Percentiles rank a stretch among this genome's conserved stretches.
Conservation (phyloP, 2,329 filamentous ascomycete genomes). For the Pestalotiopsis sp. region DNA sequence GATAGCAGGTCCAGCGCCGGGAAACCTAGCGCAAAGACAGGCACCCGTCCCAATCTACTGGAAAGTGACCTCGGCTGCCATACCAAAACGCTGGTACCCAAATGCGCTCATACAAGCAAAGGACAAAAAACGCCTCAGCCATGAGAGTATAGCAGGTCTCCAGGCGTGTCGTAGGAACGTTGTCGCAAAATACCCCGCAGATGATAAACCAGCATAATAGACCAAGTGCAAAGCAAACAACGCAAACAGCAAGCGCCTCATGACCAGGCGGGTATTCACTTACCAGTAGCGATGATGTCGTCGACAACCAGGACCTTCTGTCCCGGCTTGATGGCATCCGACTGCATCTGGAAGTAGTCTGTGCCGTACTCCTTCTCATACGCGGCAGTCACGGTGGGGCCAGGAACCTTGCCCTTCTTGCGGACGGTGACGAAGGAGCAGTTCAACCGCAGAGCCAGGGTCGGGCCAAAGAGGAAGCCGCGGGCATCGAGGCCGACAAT, state of each 20-base stretch:
- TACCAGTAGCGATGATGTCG: constrained; percentile 98
- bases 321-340: constrained; percentile 78
- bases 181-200: neutral
- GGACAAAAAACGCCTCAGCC: neutral
- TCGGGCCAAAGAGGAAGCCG: constrained; percentile 93
- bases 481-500: constrained; percentile 92
- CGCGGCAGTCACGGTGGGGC: constrained; percentile 79
- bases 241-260: constrained; percentile 2
- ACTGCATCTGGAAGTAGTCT: constrained; percentile 96
- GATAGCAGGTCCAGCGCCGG: neutral
- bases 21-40: neutral
- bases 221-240: constrained; percentile 9
- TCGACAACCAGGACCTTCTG: constrained; percentile 94
- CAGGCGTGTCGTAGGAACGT: neutral
- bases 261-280: constrained; percentile 32
- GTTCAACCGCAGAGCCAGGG: constrained; percentile 79
- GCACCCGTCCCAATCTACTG: neutral
- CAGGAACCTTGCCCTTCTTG: constrained; percentile 95
- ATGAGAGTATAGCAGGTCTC: neutral
- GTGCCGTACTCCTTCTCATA: constrained; percentile 96
- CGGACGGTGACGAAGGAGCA: constrained; percentile 90
- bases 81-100: neutral
- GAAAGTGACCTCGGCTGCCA: neutral
- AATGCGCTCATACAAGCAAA: neutral
- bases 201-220: neutral